phyloP scores from a whole-genome alignment of 169 alveolate genomes.

The Hepatocystis sp. region DNA sequence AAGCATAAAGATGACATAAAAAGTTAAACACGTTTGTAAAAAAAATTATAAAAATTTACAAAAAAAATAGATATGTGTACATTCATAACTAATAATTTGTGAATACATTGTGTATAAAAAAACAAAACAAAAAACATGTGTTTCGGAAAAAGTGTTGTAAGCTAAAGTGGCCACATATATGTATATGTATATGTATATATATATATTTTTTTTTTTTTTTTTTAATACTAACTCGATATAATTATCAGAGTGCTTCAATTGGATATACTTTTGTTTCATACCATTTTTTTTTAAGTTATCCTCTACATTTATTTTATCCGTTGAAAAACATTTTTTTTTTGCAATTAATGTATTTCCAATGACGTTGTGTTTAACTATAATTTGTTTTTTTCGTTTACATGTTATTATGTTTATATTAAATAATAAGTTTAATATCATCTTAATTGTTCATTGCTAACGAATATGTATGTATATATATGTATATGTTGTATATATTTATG shows the following conservation, averaged over 20 bases:
- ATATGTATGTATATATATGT: not conserved
- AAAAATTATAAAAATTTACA: too few relatives aligned
- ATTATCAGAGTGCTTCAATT: slow-evolving; percentile 59
- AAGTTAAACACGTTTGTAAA: too few relatives aligned
- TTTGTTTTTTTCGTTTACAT: slow-evolving; percentile 18
- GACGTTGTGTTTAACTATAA: not conserved
- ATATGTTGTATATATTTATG: not conserved
- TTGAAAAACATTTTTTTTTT: slow-evolving; percentile 21
- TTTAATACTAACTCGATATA: slow-evolving; percentile 23
- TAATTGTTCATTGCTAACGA: too few relatives aligned
- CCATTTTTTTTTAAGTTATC: not conserved
- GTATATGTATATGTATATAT: not conserved
- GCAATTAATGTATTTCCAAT: not conserved
- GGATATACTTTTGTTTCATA: slow-evolving; percentile 23
- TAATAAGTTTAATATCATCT: slow-evolving; percentile 33
- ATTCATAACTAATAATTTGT: too few relatives aligned
- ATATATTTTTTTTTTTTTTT: not conserved
- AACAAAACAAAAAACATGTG: too few relatives aligned
- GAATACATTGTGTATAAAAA: too few relatives aligned
- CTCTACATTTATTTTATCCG: not conserved
- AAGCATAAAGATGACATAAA: too few relatives aligned
- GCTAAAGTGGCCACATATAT: not conserved
- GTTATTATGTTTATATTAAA: slow-evolving; percentile 17
- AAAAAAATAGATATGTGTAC: too few relatives aligned
- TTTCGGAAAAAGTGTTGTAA: not conserved